Conservation (phyloP, 2,329 filamentous ascomycete species). For the Ophiobolus disseminans region DNA sequence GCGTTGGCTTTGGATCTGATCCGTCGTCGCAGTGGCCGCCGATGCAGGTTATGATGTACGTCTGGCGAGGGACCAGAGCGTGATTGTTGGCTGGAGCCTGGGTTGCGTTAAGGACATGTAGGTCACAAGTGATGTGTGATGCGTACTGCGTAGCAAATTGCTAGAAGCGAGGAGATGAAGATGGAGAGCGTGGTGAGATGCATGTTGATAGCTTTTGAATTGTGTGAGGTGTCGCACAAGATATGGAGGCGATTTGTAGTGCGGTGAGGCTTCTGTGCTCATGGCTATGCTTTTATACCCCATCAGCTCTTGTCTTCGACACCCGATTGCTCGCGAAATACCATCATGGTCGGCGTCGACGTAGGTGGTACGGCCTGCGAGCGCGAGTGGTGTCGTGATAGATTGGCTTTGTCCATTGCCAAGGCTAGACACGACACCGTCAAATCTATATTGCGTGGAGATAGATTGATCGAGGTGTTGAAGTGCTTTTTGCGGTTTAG, state of each 20-base stretch:
- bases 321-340: background rate
- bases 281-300: slow-evolving; percentile 14
- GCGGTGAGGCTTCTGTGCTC: background rate
- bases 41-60: slow-evolving; percentile 39
- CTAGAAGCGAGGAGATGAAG: slow-evolving; percentile 17
- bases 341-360: background rate
- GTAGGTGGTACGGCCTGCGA: slow-evolving; percentile 1
- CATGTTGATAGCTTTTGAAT: slow-evolving; percentile 23
- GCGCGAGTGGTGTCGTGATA: slow-evolving; percentile 7
- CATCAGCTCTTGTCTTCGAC: background rate
- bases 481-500: slow-evolving; percentile 6
- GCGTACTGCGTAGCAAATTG: slow-evolving; percentile 31
- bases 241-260: background rate
- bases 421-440: slow-evolving; percentile 13
- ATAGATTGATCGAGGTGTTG: slow-evolving; percentile 15
- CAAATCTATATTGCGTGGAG: slow-evolving; percentile 13
- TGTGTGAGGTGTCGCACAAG: background rate
- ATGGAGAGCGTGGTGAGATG: slow-evolving; percentile 20
- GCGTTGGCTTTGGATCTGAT: slow-evolving; percentile 11
- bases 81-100: slow-evolving; percentile 29
- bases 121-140: background rate
- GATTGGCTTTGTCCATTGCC: slow-evolving; percentile 8
- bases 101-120: background rate
- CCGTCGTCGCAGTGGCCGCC: slow-evolving; percentile 19
- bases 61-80: slow-evolving; percentile 30